Evolutionary conservation across 495 filamentous ascomycete genomes (phyloP).

Genomic region (Penicillium samsonianum): DNA sequence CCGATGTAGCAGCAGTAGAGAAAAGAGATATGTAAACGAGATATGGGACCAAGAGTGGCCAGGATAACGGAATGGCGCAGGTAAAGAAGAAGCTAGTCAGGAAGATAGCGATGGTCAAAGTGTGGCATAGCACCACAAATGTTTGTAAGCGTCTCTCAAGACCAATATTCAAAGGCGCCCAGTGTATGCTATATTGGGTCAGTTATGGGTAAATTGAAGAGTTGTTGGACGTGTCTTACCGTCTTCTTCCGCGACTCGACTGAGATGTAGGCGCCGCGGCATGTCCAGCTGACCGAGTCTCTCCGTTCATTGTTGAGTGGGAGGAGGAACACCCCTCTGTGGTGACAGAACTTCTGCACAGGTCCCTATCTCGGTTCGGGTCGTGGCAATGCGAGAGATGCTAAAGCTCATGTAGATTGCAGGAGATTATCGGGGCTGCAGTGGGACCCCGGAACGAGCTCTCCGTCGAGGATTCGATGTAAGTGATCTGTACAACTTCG

Average conservation of each 20-base stretch:
- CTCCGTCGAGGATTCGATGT: neutral
- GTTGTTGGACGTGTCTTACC: neutral
- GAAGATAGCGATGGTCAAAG: constrained; percentile 71
- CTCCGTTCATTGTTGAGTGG: constrained; percentile 6
- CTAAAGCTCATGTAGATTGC: neutral
- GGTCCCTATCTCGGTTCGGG: neutral
- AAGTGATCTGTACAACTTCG: neutral
- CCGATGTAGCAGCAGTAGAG: constrained; percentile 73
- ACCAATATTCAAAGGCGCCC: constrained; percentile 86
- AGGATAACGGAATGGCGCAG: constrained; percentile 84
- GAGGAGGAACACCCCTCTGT: neutral
- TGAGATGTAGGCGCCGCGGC: constrained; percentile 2
- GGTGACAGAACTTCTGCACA: neutral
- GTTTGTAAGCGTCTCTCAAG: constrained; percentile 86
- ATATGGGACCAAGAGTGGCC: constrained; percentile 91
- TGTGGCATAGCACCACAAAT: constrained; percentile 80
- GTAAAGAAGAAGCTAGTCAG: constrained; percentile 87
- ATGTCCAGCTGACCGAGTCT: neutral
- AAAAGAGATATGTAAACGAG: constrained; percentile 77
- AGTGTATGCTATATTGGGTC: constrained; percentile 59
- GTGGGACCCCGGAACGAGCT: neutral
- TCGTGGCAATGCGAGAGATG: neutral
- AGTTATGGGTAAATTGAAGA: neutral
- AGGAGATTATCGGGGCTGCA: neutral
- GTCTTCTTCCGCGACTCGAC: constrained; percentile 4